Conservation (phyloP, 768 basidiomycete genomes). For the Leucocoprinus leucothites region DNA sequence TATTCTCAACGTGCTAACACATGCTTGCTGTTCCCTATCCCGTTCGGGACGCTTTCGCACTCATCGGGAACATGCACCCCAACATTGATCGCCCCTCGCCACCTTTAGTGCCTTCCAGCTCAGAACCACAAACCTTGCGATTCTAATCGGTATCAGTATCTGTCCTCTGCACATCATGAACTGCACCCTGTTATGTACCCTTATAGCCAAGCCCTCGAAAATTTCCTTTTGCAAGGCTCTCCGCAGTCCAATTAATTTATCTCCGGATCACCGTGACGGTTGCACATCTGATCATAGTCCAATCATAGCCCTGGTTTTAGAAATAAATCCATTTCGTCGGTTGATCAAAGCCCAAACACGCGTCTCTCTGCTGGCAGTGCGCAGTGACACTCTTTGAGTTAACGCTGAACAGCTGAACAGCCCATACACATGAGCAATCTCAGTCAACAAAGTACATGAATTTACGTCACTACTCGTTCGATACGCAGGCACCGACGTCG, state of each 20-base stretch:
- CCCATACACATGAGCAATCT: no score
- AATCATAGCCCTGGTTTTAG: no score
- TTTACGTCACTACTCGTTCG: neutral
- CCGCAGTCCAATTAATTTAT: slow-evolving; percentile 10
- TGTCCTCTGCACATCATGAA: neutral
- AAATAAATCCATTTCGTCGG: no score
- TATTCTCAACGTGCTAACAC: neutral
- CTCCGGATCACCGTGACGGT: slow-evolving; percentile 8
- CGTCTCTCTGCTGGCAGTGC: no score
- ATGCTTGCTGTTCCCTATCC: neutral
- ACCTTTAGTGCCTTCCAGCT: neutral
- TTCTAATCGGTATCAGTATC: neutral
- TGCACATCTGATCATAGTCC: neutral
- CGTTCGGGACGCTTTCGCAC: slow-evolving; percentile 5
- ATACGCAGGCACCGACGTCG: no score
- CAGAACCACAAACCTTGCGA: neutral
- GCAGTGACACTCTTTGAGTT: no score
- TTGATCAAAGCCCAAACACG: no score
- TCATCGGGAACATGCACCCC: no score
- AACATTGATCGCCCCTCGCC: neutral
- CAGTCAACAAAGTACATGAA: no score
- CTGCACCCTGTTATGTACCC: neutral
- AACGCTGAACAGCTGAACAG: no score
- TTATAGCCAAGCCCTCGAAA: neutral
- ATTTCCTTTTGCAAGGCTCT: neutral